Evolutionary conservation across 2,329 filamentous ascomycete genomes (phyloP).

Genomic region (Clarireedia hainanense): DNA sequence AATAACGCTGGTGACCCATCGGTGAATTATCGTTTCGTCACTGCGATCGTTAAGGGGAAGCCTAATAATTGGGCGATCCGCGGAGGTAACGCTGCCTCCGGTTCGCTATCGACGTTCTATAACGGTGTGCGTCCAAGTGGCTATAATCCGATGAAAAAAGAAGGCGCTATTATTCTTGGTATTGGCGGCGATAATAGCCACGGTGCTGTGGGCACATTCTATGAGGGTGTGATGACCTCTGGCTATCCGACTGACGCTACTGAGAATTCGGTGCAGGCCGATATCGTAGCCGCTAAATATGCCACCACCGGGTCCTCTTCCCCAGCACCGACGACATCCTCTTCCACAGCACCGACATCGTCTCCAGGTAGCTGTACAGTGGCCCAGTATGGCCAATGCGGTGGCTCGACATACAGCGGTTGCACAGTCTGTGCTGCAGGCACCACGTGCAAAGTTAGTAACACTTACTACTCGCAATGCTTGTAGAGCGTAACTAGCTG

Average conservation of each 20-base stretch:
- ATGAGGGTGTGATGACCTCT: slow-evolving; percentile 57
- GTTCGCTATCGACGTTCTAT: slow-evolving; percentile 50
- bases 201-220: slow-evolving; percentile 56
- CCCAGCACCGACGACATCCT: too few relatives aligned
- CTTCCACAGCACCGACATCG: too few relatives aligned
- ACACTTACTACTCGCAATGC: too few relatives aligned
- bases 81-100: slow-evolving; percentile 47
- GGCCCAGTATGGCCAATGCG: too few relatives aligned
- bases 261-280: slow-evolving; percentile 49
- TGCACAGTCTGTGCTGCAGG: too few relatives aligned
- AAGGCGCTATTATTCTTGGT: slow-evolving; percentile 60
- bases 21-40: slow-evolving; percentile 48
- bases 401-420: too few relatives aligned
- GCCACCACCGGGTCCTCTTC: slow-evolving; percentile 11
- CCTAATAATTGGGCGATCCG: slow-evolving; percentile 51
- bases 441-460: too few relatives aligned
- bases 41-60: slow-evolving; percentile 47
- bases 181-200: slow-evolving; percentile 53
- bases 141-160: slow-evolving; percentile 53
- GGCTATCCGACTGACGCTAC: slow-evolving; percentile 53
- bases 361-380: too few relatives aligned
- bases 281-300: slow-evolving; percentile 54
- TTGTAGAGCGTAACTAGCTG: too few relatives aligned
- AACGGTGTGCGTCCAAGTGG: slow-evolving; percentile 46
- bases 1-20: slow-evolving; percentile 46